Evolutionary conservation across 768 basidiomycete genomes (phyloP), one percentile per base, ranked within the genome.

Genomic region (Lactarius sanguifluus): DNA sequence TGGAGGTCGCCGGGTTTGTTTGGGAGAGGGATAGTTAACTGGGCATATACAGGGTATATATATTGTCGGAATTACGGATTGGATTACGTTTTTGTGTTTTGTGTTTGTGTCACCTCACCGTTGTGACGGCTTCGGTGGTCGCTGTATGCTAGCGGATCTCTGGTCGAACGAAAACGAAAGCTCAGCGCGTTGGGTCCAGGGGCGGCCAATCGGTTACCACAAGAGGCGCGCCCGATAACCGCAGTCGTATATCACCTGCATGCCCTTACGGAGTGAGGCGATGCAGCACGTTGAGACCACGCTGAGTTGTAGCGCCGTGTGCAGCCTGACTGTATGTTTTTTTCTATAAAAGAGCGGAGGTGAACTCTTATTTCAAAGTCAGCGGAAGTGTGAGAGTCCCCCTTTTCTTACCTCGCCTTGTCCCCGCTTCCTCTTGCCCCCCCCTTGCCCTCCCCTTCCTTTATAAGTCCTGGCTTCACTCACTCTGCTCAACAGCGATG

Each of bases 1-100:
- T 66, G 62, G 69, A 71, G 70, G 68, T 70, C 62, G 70, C 70
- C 68, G 65, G 59, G 65, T 70, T 69, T 57, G 20, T 66, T 40
- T 56, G 68, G 59, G 63, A 50, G 45, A 69, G 50, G 23, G 4
- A 23, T 56, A 20, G 28, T 63, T 28, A 57, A 8, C 38, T 55
- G 23, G 30, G 25, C 6, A 18, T 67, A 32, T 57, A 59, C 41
- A 62, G 41, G 52, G 57, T 64, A 57, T 41, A 57, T 41, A 57
- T 40, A 41, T 69, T 52, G 57, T 70, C 30, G 50, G 62, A 5
- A 65, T 32, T 52, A 50, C 47, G 50, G 47, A 38, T 62, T 62
- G 45, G 56, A 36, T 57, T 57, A 50, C 47, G 34, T 52, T 47
- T 40, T 36, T 18, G 34, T 52, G 32, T 40, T 36, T 18, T 64